Evolutionary conservation across 2,329 filamentous ascomycete species (phyloP), one percentile per base, ranked within the genome.

Genomic region (Epichloe elymi): DNA sequence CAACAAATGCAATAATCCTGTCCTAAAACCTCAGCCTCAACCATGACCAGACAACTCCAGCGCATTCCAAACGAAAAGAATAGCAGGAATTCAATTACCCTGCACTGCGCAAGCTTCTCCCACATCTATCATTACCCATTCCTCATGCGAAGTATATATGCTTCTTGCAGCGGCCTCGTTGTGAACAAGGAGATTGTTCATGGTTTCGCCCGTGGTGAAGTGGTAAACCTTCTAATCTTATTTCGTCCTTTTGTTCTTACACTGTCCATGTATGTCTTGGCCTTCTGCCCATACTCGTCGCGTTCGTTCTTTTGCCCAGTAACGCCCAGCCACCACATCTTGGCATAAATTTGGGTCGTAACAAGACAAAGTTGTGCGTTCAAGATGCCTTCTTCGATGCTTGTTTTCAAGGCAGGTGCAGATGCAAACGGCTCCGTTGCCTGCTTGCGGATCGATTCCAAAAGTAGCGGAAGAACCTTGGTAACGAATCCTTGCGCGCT

Each of bases 281-380:
- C 78, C 55, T 76, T 76, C 48, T 60, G 63, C 51, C 69, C 57
- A 54, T 79, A 80, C 2, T 65, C 65, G 3, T 66, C 60, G 48
- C 72, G 66, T 56, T 78, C 74, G 15, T 72, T 67, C 3, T 58
- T 61, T 57, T 72, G 74, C 19, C 75, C 75, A 48, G 71, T 74
- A 35, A 78, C 47, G 60, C 71, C 74, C 47, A 82, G 65, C 76
- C 77, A 82, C 65, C 74, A 70, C 35, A 80, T 67, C 61, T 74
- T 78, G 14, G 79, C 78, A 42, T 67, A 67, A 26, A 83, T 67
- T 59, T 80, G 79, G 14, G 78, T 75, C 39, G 70, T 70, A 30
- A 80, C 63, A 10, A 82, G 56, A 1, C 66, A 63, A 5, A 78
- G 61, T 26, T 72, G 63, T 23, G 45, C 49, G 45, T 49, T 42